Evolutionary conservation across 73 alveolate species (phyloP).

Genomic region (Stentor roeselii): DNA sequence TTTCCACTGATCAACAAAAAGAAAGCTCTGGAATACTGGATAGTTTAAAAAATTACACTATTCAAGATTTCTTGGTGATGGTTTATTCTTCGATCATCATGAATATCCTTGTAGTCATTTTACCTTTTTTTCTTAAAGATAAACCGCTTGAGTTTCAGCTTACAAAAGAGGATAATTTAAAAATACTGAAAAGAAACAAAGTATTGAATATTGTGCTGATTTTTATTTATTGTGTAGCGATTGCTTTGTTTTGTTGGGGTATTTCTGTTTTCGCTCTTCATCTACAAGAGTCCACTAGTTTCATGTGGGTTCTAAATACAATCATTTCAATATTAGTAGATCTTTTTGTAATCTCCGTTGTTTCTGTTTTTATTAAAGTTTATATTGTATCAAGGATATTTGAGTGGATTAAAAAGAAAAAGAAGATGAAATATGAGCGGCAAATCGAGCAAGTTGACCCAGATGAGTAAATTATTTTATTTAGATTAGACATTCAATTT

Average conservation of each 20-base stretch:
- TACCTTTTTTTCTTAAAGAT: background rate
- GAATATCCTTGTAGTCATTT: background rate
- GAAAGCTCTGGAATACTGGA: background rate
- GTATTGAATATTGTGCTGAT: background rate
- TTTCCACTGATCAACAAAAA: background rate
- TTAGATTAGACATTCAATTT: no score
- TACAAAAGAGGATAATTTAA: background rate
- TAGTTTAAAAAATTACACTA: background rate
- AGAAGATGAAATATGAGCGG: conserved; percentile 1
- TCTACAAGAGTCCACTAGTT: background rate
- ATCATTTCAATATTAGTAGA: background rate
- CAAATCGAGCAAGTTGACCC: no score
- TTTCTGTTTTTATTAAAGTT: background rate
- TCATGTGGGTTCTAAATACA: background rate
- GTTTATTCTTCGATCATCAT: background rate
- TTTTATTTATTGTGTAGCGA: background rate
- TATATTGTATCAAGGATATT: background rate
- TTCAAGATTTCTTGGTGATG: background rate
- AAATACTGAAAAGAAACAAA: background rate
- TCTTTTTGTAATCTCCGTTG: background rate
- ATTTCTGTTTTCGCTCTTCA: conserved; percentile 7
- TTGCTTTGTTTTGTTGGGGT: background rate
- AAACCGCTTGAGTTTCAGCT: background rate
- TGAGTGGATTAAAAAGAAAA: background rate
- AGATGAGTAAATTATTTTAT: no score